phyloP scores from a whole-genome alignment of 2,329 filamentous ascomycete species.

The Claviceps spartinae region DNA sequence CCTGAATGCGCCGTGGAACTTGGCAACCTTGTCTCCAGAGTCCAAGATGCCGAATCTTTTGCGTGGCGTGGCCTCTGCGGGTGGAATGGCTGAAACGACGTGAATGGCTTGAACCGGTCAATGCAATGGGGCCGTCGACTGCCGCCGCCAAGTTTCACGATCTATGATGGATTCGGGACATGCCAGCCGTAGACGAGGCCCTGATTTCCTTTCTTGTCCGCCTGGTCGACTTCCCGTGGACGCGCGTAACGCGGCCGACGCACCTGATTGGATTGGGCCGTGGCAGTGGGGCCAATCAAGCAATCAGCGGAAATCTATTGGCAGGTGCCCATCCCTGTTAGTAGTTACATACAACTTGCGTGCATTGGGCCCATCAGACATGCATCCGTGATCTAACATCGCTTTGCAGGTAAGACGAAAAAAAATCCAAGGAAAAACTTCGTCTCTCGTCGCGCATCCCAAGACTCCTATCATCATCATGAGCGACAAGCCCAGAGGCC shows the following conservation, averaged over 20 bases:
- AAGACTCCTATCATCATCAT: neutral
- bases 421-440: no score
- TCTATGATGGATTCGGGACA: neutral
- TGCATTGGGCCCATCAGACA: neutral
- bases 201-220: constrained; percentile 10
- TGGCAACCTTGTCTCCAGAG: no score
- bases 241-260: neutral
- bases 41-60: no score
- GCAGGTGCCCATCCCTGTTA: neutral
- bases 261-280: neutral
- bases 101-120: neutral
- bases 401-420: neutral
- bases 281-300: neutral
- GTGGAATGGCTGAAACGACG: neutral
- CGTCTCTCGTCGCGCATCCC: neutral
- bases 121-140: neutral
- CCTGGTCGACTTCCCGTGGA: neutral
- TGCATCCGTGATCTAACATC: neutral
- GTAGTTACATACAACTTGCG: no score
- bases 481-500: constrained; percentile 2
- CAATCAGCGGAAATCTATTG: neutral
- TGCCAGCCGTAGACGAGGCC: constrained; percentile 19
- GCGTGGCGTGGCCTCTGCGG: neutral
- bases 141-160: neutral
- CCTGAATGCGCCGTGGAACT: no score